phyloP scores from a whole-genome alignment of 208 protist species.

The Leptomonas pyrrhocoris region DNA sequence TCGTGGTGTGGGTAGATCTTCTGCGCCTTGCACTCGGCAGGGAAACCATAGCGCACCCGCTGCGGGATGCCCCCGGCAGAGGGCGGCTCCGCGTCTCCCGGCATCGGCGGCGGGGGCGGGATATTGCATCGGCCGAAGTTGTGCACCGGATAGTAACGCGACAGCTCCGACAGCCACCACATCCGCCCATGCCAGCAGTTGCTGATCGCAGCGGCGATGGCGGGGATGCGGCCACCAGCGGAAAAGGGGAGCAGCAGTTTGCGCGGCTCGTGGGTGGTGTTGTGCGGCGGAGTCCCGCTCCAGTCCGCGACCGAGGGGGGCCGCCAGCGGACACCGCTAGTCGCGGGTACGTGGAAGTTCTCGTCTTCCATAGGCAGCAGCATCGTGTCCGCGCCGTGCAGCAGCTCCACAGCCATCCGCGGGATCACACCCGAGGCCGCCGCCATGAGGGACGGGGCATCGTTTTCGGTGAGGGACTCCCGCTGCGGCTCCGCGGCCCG shows the following conservation, averaged over 20 bases:
- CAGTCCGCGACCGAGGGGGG: constrained; percentile 5
- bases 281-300: no score
- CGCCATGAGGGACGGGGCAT: neutral
- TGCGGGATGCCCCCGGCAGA: constrained; percentile 22
- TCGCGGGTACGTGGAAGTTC: neutral
- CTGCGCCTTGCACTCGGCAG: neutral
- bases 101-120: constrained; percentile 13
- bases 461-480: neutral
- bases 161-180: constrained; percentile 29
- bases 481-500: neutral
- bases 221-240: constrained; percentile 16
- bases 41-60: neutral
- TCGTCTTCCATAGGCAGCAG: constrained; percentile 20
- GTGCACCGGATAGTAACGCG: constrained; percentile 48
- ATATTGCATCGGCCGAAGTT: constrained; percentile 40
- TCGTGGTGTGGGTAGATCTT: neutral
- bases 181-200: constrained; percentile 28
- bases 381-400: constrained; percentile 19
- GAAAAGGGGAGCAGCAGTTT: neutral
- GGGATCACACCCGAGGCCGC: neutral
- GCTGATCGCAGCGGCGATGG: constrained; percentile 35
- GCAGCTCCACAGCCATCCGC: constrained; percentile 14
- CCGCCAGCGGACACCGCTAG: constrained; percentile 1
- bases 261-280: no score
- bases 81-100: neutral